phyloP scores from a whole-genome alignment of 352 stramenopile species.

The Phytophthora megakarya region DNA sequence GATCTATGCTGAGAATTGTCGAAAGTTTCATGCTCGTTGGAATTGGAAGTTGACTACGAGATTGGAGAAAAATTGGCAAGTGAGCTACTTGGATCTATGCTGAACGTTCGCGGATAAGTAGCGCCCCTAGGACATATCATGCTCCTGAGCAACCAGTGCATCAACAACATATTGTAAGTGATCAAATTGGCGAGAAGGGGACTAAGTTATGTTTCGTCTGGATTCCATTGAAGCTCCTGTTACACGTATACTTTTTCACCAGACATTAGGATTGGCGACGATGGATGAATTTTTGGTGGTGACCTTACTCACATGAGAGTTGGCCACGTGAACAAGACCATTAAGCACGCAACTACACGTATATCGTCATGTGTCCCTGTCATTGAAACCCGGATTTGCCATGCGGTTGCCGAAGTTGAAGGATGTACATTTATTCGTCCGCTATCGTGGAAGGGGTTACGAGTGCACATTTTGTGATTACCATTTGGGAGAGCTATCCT shows the following conservation, averaged over 20 bases:
- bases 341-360: too few species aligned
- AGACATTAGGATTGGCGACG: background rate
- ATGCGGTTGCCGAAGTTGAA: constrained; percentile 8
- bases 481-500: too few species aligned
- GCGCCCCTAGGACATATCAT: background rate
- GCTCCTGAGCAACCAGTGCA: background rate
- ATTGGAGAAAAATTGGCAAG: constrained; percentile 22
- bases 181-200: constrained; percentile 12
- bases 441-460: too few species aligned
- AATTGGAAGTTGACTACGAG: background rate
- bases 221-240: constrained; percentile 15
- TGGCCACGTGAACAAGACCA: background rate
- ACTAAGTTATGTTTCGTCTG: constrained; percentile 6
- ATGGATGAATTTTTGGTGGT: constrained; percentile 1
- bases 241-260: too few species aligned
- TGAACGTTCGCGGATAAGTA: background rate
- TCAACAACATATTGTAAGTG: constrained; percentile 16
- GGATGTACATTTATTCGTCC: too few species aligned
- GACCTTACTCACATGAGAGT: constrained; percentile 1
- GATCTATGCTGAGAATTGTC: constrained; percentile 17
- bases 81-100: constrained; percentile 9
- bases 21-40: constrained; percentile 12
- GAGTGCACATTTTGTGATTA: too few species aligned
- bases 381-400: too few species aligned
- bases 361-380: too few species aligned